Evolutionary conservation across 192 early-diverging fungal genomes (phyloP), one percentile per base, ranked within the genome.

Genomic region (Coemansia reversa): DNA sequence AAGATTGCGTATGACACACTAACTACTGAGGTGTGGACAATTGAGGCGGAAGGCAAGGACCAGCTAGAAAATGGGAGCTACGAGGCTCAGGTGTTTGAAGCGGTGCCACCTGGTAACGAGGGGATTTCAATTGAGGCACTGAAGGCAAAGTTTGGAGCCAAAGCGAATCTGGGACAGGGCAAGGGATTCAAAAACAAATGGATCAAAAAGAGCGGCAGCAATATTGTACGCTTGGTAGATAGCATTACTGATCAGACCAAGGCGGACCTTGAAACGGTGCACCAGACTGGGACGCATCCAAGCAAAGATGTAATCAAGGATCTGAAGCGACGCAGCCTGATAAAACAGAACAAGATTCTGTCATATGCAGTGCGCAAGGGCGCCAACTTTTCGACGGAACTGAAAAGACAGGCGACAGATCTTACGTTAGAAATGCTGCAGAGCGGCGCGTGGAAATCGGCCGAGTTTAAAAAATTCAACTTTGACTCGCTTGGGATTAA

Each of bases 391-490:
- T 89, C 94, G 19, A 86, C 90, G 8, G 85, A 84, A 18, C 72
- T 98, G 30, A 87, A 85, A 63, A 93, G 96, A 83, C 92, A 94
- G 79, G 92, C 89, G 49, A 98, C 94, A 0, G 97, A 99, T 71
- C 82, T 99, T 66, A 96, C 97, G 6, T 80, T 83, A 19, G 95
- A 96, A 55, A 94, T 99, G 94, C 81, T 97, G 54, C 83, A 86
- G 61, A 87, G 89, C 67, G 96, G 95, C 30, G 90, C 88, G 60
- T 99, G 97, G 97, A 95, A 97, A 83, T 86, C 66, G 14, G 87
- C 87, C n/a, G 83, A 86, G 54, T 98, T 99, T 86, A 99, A 99
- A 83, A 91, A 93, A 76, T 99, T 97, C 87, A 99, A 99, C 86
- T 97, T 99, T 87, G 88, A 93, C 68, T 91, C 93, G 23, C 76